Evolutionary conservation across 164 flowering plant species (phyloP).

Genomic region (Taxillus chinensis): DNA sequence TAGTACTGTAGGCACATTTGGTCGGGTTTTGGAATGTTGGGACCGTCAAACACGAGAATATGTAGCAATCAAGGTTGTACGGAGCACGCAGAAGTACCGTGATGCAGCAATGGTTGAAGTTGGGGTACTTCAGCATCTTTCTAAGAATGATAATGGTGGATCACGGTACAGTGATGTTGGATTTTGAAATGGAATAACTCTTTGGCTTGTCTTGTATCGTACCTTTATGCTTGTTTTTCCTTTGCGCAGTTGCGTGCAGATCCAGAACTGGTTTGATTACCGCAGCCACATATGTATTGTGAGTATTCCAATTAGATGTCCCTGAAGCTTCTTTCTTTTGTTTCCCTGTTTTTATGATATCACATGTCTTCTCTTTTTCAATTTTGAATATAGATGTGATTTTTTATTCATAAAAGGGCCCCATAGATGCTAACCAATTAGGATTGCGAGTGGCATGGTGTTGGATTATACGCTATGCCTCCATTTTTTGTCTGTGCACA

Average conservation of each 20-base stretch:
- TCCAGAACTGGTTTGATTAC: slow-evolving; percentile 81
- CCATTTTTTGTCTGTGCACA: no score
- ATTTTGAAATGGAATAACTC: slow-evolving; percentile 6
- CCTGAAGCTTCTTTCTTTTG: not conserved
- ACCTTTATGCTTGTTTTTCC: not conserved
- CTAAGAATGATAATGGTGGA: slow-evolving; percentile 38
- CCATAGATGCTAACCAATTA: no score
- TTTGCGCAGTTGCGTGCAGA: slow-evolving; percentile 80
- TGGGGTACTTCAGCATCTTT: slow-evolving; percentile 63
- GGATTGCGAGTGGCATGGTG: no score
- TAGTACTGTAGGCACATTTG: slow-evolving; percentile 93
- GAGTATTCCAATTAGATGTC: slow-evolving; percentile 28
- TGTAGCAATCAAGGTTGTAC: slow-evolving; percentile 79
- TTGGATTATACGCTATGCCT: no score
- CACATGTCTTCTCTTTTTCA: no score
- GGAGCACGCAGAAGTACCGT: slow-evolving; percentile 69
- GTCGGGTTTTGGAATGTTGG: slow-evolving; percentile 96
- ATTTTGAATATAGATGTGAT: no score
- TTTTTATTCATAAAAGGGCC: no score
- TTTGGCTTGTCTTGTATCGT: not conserved
- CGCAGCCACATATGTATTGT: slow-evolving; percentile 91
- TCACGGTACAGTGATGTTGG: slow-evolving; percentile 32
- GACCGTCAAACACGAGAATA: slow-evolving; percentile 54
- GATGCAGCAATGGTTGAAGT: slow-evolving; percentile 89
- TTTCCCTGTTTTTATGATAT: not conserved